Percentiles rank a stretch among this genome's conserved stretches.
These are phyloP conservation scores for Coemansia sp. DNA, from an alignment of 192 early-diverging fungal species.

Conservation along the genomic window DNA sequence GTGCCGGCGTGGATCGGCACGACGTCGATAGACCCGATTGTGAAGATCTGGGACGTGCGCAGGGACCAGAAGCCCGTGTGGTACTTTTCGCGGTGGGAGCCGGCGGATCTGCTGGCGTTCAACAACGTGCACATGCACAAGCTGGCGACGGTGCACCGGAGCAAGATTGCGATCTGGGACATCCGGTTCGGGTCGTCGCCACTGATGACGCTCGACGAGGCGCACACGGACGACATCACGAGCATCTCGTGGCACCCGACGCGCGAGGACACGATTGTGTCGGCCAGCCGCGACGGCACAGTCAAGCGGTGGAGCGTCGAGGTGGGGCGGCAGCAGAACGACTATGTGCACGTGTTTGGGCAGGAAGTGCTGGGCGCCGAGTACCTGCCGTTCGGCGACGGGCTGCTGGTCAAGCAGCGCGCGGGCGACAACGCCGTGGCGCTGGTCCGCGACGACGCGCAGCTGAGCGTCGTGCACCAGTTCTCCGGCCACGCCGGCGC, in stretches of 20 bases:
- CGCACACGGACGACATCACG: conserved; percentile 36
- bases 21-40: conserved; percentile 41
- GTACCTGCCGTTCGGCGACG: conserved; percentile 42
- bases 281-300: conserved; percentile 31
- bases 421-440: conserved; percentile 13
- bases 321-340: conserved; percentile 7
- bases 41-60: conserved; percentile 50
- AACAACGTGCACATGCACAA: conserved; percentile 30
- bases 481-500: conserved; percentile 33
- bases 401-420: conserved; percentile 26
- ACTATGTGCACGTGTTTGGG: conserved; percentile 17
- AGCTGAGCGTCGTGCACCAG: conserved; percentile 21
- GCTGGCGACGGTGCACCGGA: conserved; percentile 46
- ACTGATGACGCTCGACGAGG: conserved; percentile 26
- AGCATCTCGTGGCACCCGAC: conserved; percentile 46
- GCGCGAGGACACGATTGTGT: conserved; percentile 16
- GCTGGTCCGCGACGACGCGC: conserved; percentile 19
- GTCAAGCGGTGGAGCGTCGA: conserved; percentile 37
- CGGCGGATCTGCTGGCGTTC: conserved; percentile 36
- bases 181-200: conserved; percentile 43
- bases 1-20: conserved; percentile 45
- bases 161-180: conserved; percentile 47
- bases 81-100: conserved; percentile 48
- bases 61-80: conserved; percentile 47
- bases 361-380: conserved; percentile 31